Percentiles rank a stretch among this genome's conserved stretches.
These are phyloP conservation scores for Drechslerella stenobrocha DNA, from an alignment of 2,329 filamentous ascomycete species.

Conservation along the genomic window DNA sequence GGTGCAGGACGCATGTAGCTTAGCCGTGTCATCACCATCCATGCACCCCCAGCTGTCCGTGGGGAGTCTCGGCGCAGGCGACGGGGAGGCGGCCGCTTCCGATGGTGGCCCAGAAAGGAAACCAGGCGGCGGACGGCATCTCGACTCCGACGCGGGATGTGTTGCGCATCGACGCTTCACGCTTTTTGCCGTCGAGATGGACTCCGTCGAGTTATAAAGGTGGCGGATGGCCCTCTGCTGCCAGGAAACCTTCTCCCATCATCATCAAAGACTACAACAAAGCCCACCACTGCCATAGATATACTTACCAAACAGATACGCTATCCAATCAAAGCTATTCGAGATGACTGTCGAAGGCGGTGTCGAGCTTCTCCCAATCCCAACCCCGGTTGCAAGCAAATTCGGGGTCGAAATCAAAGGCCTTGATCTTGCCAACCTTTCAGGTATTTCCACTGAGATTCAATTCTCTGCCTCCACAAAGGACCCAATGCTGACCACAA, in stretches of 20 bases:
- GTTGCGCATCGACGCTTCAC: conserved; percentile 8
- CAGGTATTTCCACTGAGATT: conserved; percentile 17
- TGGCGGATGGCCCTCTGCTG: background rate
- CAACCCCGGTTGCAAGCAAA: conserved; percentile 24
- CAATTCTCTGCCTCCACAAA: background rate
- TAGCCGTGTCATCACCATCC: too few relatives aligned
- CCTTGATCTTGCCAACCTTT: conserved; percentile 44
- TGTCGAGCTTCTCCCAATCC: conserved; percentile 43
- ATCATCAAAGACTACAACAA: too few relatives aligned
- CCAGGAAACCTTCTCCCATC: too few relatives aligned
- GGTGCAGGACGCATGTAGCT: too few relatives aligned
- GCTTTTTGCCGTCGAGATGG: background rate
- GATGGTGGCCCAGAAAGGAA: conserved; percentile 22
- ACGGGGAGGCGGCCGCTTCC: conserved; percentile 44
- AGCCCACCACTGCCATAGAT: too few relatives aligned
- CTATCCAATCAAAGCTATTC: background rate
- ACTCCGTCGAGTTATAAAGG: conserved; percentile 17
- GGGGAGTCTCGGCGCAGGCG: background rate
- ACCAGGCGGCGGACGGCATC: conserved; percentile 31
- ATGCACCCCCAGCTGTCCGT: too few relatives aligned
- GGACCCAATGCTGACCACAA: background rate
- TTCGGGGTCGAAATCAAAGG: conserved; percentile 41
- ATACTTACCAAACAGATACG: too few relatives aligned
- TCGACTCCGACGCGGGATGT: conserved; percentile 22
- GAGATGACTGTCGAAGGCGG: conserved; percentile 39